Evolutionary conservation across 352 stramenopile species (phyloP).

Genomic region (Bremia lactucae): DNA sequence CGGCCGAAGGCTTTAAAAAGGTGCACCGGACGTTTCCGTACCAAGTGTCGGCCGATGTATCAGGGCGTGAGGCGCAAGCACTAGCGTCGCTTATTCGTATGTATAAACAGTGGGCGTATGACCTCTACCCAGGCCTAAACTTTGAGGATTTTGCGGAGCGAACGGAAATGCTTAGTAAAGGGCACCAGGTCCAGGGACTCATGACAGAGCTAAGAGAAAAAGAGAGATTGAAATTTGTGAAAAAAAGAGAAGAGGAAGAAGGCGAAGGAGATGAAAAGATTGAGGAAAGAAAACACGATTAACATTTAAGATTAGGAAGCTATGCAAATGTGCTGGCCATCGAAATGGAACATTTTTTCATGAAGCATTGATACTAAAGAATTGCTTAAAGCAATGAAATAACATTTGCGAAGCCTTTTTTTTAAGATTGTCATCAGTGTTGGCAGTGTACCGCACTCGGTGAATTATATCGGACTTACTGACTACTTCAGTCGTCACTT

Average conservation of each 20-base stretch:
- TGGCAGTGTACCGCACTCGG: no score
- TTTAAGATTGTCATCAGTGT: no score
- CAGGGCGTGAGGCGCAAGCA: conserved; percentile 53
- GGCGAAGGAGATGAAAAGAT: conserved; percentile 4
- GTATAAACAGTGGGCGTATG: conserved; percentile 83
- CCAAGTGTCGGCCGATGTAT: conserved; percentile 41
- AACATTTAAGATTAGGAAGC: conserved; percentile 28
- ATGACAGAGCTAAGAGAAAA: conserved; percentile 49
- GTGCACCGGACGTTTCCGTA: conserved; percentile 64
- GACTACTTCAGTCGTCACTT: no score
- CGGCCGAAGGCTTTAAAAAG: conserved; percentile 51
- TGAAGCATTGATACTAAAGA: no score
- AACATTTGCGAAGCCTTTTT: no score
- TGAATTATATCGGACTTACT: no score
- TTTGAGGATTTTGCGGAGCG: conserved; percentile 76
- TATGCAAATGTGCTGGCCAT: no score
- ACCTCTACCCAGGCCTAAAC: conserved; percentile 70
- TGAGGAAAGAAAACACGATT: no score
- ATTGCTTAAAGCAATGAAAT: no score
- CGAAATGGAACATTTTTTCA: no score
- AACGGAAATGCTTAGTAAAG: conserved; percentile 45
- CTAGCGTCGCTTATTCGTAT: conserved; percentile 55
- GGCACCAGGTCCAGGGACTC: conserved; percentile 47
- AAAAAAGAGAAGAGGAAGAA: conserved; percentile 11
- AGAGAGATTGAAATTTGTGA: conserved; percentile 32